Conservation (phyloP, 331 rosid species). For the Acacia concinna region DNA sequence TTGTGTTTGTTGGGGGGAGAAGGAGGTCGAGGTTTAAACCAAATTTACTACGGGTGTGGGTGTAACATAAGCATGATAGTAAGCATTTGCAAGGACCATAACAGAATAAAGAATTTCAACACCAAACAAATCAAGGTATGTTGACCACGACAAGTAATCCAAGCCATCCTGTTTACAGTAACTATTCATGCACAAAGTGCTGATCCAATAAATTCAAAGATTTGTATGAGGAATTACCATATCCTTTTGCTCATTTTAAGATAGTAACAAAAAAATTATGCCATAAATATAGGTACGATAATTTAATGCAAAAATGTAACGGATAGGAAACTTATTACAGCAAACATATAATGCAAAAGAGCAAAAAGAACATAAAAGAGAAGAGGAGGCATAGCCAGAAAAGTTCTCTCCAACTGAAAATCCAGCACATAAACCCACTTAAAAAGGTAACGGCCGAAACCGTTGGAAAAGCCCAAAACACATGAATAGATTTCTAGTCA, state of each 20-base stretch:
- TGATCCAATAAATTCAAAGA: not conserved
- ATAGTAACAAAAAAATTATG: too few relatives aligned
- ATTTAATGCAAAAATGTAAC: too few relatives aligned
- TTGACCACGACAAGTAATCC: not conserved
- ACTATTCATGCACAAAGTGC: not conserved
- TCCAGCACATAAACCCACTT: too few relatives aligned
- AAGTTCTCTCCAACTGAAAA: too few relatives aligned
- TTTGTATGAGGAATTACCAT: not conserved
- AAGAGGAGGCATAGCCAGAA: too few relatives aligned
- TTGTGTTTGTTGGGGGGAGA: not conserved
- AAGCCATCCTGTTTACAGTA: not conserved
- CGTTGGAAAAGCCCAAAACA: too few relatives aligned
- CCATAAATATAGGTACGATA: too few relatives aligned
- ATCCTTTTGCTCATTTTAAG: not conserved
- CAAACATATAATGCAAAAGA: too few relatives aligned
- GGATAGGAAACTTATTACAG: too few relatives aligned
- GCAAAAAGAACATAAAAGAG: too few relatives aligned
- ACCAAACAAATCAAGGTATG: not conserved
- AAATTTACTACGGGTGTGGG: not conserved
- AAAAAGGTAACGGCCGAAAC: too few relatives aligned
- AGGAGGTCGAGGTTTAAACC: not conserved
- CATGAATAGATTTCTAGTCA: too few relatives aligned
- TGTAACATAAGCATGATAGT: constrained; percentile 1
- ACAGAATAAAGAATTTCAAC: not conserved
- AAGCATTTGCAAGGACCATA: not conserved